These are phyloP conservation scores for Periglandula ipomoeae DNA, from an alignment of 2,329 filamentous ascomycete species.

Conservation along the genomic window DNA sequence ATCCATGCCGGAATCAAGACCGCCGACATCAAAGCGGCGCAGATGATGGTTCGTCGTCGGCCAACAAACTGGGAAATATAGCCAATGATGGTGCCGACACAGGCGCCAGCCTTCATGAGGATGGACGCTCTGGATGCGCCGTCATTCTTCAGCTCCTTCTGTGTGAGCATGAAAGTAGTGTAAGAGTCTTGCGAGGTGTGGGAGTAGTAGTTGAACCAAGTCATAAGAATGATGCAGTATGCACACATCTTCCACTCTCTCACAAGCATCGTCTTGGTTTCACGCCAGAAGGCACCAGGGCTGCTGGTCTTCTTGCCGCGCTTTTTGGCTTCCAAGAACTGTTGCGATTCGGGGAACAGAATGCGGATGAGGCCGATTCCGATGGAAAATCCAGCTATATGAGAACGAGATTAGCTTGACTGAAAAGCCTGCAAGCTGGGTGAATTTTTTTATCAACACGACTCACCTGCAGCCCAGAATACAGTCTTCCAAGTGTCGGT, in stretches of 20 bases:
- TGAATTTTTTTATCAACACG: not conserved
- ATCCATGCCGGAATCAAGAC: constrained; percentile 63
- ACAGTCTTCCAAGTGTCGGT: constrained; percentile 63
- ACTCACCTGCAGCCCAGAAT: constrained; percentile 56
- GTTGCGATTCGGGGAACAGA: constrained; percentile 63
- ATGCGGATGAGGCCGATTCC: constrained; percentile 58
- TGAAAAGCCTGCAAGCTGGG: not conserved
- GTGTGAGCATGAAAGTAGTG: constrained; percentile 68
- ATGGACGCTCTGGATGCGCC: constrained; percentile 67
- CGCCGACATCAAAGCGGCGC: constrained; percentile 49
- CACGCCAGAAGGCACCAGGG: constrained; percentile 53
- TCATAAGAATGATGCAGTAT: constrained; percentile 73
- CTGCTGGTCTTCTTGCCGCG: constrained; percentile 40
- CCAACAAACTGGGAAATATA: constrained; percentile 69
- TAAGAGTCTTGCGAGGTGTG: constrained; percentile 76
- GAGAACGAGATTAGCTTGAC: constrained; percentile 4
- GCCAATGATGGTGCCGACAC: constrained; percentile 63
- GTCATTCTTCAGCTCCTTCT: constrained; percentile 58
- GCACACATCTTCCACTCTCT: constrained; percentile 69
- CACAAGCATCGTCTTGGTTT: constrained; percentile 57
- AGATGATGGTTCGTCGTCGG: constrained; percentile 59
- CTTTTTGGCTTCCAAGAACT: constrained; percentile 63
- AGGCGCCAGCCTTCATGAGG: constrained; percentile 70
- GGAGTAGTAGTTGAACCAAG: constrained; percentile 65
- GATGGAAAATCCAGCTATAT: constrained; percentile 52